phyloP scores from a whole-genome alignment of 345 rosid species.

The Salix udensis region DNA sequence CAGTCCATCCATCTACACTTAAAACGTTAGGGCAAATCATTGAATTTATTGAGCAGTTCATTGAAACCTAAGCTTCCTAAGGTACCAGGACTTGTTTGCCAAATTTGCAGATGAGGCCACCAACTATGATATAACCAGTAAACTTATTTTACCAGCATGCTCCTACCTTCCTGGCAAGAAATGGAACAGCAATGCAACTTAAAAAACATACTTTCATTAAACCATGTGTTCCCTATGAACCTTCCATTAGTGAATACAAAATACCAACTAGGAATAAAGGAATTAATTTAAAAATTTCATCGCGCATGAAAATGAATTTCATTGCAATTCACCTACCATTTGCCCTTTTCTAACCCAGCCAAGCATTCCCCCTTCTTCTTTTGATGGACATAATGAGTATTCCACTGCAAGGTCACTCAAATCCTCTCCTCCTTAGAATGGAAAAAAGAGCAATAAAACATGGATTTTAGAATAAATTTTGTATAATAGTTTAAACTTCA shows the following conservation, averaged over 20 bases:
- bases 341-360: constrained; percentile 89
- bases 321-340: constrained; percentile 48
- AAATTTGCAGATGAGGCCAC: neutral
- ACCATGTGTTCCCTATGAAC: neutral
- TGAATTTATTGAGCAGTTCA: neutral
- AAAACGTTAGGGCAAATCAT: no score
- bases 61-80: neutral
- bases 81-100: neutral
- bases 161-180: neutral
- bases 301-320: neutral
- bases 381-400: constrained; percentile 82
- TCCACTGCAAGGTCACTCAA: constrained; percentile 83
- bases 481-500: neutral
- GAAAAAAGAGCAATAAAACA: constrained; percentile 15
- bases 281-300: neutral
- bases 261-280: neutral
- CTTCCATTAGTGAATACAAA: neutral
- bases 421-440: constrained; percentile 67
- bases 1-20: neutral
- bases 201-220: neutral
- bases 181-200: neutral
- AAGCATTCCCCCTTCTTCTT: constrained; percentile 80
- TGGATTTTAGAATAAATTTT: neutral
- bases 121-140: neutral
- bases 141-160: neutral